Base-by-base conservation (phyloP, 129 eudicot species). In the Ambrosia trifida region DNA sequence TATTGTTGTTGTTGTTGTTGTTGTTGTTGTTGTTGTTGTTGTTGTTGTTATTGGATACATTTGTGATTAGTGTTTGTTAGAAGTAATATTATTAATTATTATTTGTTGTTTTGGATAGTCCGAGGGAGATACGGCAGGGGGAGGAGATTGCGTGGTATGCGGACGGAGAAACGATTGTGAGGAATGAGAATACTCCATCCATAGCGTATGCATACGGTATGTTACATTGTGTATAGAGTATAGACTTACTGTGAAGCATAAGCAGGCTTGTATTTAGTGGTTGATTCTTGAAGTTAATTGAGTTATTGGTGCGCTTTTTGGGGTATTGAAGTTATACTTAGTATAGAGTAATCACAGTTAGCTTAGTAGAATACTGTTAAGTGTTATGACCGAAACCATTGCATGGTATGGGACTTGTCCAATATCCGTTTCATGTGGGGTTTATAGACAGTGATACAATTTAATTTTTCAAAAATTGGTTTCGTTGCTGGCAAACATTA, bases 71-170 rank as follows among this genome's bases (percentile, higher is more conserved):
- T 30, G 20, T 24, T 36, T 69, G 24, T 60, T 79, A 14, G 33
- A 43, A 43, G 72, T 58, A 31, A 18, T 64, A 44, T 69, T 10
- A 7, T 45, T 24, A 24, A 24, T 24, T 24, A 24, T 24, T 24
- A 24, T 24, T 24, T 75, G 60, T 68, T 35, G 50, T 53, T 75
- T n/a, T 14, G 64, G 71, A 18, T 75, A 95, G 97, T 83, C 99
- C 94, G 19, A 83, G 93, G 78, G 99, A 95, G 72, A 95, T 95
- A 76, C 82, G 90, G 68, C 97, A 88, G 61, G 99, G 98, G 64
- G 97, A 95, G 85, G 99, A 95, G 79, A 90, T 95, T 75, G 91
- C 99, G 16, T 94, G 98, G 98, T 94, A 94, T 75, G 97, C 99
- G 10, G 99, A 95, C 67, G 99, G 99, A 17, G 99, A 95, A 80